These are phyloP conservation scores for Aleurites moluccanus DNA, from an alignment of 441 rosid species.

Conservation along the genomic window DNA sequence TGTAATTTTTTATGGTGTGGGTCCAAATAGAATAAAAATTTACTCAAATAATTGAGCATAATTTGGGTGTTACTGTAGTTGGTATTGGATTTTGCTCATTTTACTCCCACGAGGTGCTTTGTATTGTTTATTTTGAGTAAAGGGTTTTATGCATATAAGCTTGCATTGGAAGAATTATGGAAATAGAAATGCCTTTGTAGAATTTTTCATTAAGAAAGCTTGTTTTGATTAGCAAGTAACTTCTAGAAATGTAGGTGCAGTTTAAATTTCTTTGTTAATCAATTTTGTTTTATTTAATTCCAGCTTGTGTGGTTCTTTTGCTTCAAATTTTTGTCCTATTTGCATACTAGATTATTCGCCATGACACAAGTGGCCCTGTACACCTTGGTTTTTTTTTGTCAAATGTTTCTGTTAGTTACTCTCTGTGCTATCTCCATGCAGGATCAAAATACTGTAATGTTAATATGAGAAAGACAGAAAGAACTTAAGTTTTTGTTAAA, in stretches of 20 bases:
- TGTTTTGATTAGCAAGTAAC: too few species aligned
- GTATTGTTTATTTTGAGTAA: too few species aligned
- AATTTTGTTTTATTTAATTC: neutral
- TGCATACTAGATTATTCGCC: neutral
- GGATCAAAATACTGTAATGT: neutral
- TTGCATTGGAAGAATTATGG: neutral
- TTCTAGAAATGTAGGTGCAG: neutral
- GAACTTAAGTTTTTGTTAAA: neutral
- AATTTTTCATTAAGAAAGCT: neutral
- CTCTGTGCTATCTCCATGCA: neutral
- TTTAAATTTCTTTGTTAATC: neutral
- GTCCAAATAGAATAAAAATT: too few species aligned
- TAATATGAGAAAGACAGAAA: neutral
- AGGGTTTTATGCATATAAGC: too few species aligned
- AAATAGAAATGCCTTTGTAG: neutral
- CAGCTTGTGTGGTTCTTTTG: neutral
- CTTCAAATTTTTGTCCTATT: neutral
- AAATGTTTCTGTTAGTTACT: conserved; percentile 1
- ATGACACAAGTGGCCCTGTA: neutral
- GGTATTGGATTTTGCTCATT: too few species aligned
- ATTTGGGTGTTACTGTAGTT: too few species aligned
- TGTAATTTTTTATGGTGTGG: neutral
- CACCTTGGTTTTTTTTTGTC: neutral
- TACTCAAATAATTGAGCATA: too few species aligned
- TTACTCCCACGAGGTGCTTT: too few species aligned